Evolutionary conservation across 495 filamentous ascomycete genomes (phyloP).

Genomic region (Trypethelium eluteriae): DNA sequence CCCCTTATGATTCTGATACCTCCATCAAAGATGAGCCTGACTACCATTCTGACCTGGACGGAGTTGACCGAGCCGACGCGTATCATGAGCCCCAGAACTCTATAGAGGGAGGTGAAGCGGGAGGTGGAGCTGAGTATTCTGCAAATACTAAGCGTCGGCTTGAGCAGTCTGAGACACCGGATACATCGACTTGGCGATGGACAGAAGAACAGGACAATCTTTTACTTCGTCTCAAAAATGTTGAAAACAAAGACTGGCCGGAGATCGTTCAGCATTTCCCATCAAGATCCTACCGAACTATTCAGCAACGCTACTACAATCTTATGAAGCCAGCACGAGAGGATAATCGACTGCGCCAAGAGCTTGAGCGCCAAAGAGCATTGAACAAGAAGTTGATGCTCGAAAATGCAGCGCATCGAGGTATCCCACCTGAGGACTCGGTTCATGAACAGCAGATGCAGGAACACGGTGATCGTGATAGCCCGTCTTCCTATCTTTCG

Average conservation of each 20-base stretch:
- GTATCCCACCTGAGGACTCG: background rate
- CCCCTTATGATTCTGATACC: background rate
- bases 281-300: slow-evolving; percentile 10
- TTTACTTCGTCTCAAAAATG: slow-evolving; percentile 24
- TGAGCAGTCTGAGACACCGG: background rate
- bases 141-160: background rate
- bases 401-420: slow-evolving; percentile 1
- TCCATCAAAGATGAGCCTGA: slow-evolving; percentile 8
- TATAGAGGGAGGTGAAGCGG: background rate
- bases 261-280: slow-evolving; percentile 17
- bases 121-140: background rate
- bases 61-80: background rate
- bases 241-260: slow-evolving; percentile 22
- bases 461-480: background rate
- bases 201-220: slow-evolving; percentile 22
- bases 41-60: background rate
- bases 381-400: background rate
- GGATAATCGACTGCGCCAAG: background rate
- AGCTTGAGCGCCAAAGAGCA: background rate
- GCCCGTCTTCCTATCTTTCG: background rate
- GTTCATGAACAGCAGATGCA: background rate
- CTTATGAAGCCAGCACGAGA: background rate
- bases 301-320: slow-evolving; percentile 3
- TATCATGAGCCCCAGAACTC: background rate
- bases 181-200: slow-evolving; percentile 11